phyloP scores from a whole-genome alignment of 208 protist genomes.

The Angomonas deanei region DNA sequence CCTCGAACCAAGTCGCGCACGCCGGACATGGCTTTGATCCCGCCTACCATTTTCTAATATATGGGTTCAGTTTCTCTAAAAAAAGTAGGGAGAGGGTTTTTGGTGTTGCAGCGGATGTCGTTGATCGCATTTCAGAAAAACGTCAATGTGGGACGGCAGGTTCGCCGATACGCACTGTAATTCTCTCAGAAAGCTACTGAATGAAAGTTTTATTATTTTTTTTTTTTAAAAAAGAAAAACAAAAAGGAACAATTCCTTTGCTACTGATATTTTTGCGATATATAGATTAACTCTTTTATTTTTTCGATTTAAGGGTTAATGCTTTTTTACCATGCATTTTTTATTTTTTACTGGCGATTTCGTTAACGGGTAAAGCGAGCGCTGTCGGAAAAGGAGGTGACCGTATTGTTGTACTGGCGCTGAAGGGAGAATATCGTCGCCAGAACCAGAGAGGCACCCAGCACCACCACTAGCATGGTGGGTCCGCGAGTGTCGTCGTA shows the following conservation, averaged over 20 bases:
- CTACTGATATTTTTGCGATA: not conserved
- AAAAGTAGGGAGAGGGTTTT: too few species aligned
- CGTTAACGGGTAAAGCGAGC: slow-evolving; percentile 33
- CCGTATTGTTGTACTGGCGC: slow-evolving; percentile 61
- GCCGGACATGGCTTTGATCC: slow-evolving; percentile 74
- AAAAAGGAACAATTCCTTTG: not conserved
- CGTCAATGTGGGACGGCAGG: too few species aligned
- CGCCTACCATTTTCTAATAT: slow-evolving; percentile 35
- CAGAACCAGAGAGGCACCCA: slow-evolving; percentile 61
- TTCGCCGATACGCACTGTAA: too few species aligned
- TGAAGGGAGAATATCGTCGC: slow-evolving; percentile 86
- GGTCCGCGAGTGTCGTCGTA: slow-evolving; percentile 88
- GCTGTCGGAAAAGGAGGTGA: slow-evolving; percentile 53
- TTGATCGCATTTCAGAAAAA: too few species aligned
- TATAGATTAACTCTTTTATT: slow-evolving; percentile 1
- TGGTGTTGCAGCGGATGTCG: too few species aligned
- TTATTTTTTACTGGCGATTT: slow-evolving; percentile 1
- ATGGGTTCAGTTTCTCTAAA: too few species aligned
- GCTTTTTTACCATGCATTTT: slow-evolving; percentile 2
- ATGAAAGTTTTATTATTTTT: slow-evolving; percentile 2
- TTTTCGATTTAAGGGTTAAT: slow-evolving; percentile 1
- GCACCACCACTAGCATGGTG: slow-evolving; percentile 79
- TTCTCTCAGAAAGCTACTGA: too few species aligned
- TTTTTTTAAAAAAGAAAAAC: not conserved
- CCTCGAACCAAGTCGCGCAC: slow-evolving; percentile 66